phyloP scores from a whole-genome alignment of 2,329 filamentous ascomycete genomes.

The Aspergillus spinulosporus region DNA sequence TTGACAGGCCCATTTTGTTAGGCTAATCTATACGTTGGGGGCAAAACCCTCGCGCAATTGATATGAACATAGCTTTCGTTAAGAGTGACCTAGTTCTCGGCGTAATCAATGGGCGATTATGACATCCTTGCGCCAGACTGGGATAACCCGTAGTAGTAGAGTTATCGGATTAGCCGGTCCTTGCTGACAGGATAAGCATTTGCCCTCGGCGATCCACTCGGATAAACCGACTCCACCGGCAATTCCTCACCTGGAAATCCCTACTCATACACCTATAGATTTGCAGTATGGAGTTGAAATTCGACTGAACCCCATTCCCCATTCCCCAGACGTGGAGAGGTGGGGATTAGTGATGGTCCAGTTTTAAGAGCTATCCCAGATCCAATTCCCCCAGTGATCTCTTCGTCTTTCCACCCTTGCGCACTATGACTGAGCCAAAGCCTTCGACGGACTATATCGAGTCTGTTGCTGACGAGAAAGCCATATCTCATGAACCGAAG shows the following conservation, averaged over 20 bases:
- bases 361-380: not conserved
- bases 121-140: not conserved
- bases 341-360: not conserved
- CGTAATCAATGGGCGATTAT: not conserved
- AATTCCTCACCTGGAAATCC: not conserved
- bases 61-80: too few relatives aligned
- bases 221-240: not conserved
- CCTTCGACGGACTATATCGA: not conserved
- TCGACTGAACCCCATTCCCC: not conserved
- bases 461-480: not conserved
- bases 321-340: not conserved
- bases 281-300: not conserved
- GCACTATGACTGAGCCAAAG: not conserved
- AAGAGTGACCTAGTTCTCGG: too few relatives aligned
- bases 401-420: not conserved
- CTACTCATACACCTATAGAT: not conserved
- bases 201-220: not conserved
- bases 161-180: not conserved
- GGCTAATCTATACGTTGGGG: too few relatives aligned
- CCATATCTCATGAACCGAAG: not conserved
- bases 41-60: too few relatives aligned
- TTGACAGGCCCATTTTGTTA: too few relatives aligned
- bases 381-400: not conserved
- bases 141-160: not conserved
- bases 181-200: not conserved